Evolutionary conservation across 108 stramenopile species (phyloP).

Genomic region (Thalassiosira profunda): DNA sequence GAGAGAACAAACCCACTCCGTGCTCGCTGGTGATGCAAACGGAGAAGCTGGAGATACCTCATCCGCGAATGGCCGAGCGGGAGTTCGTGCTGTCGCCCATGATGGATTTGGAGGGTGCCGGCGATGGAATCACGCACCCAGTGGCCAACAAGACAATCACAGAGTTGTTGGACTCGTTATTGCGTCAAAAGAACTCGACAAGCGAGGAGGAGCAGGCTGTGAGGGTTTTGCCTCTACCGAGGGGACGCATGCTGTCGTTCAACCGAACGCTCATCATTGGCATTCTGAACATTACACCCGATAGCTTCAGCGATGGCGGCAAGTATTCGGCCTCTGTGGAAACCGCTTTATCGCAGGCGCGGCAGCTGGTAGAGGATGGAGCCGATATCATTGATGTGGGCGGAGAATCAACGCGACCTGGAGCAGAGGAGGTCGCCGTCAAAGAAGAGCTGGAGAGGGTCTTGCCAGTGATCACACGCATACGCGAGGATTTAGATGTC

Average conservation of each 20-base stretch:
- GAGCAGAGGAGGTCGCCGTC: conserved; percentile 69
- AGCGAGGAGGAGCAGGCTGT: conserved; percentile 23
- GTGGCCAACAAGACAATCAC: conserved; percentile 47
- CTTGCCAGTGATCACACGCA: conserved; percentile 82
- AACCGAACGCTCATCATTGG: conserved; percentile 92
- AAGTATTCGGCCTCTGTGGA: conserved; percentile 53
- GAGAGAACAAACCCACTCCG: not conserved
- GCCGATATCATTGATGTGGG: conserved; percentile 96
- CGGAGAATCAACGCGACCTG: conserved; percentile 97
- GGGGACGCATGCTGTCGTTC: conserved; percentile 66
- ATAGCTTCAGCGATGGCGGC: conserved; percentile 98
- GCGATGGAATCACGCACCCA: conserved; percentile 53
- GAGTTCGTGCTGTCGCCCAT: conserved; percentile 96
- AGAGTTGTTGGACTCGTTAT: conserved; percentile 39
- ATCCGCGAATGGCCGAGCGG: conserved; percentile 86
- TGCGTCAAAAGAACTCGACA: not conserved
- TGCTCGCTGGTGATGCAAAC: conserved; percentile 44
- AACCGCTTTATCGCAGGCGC: conserved; percentile 76
- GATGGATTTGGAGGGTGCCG: conserved; percentile 57
- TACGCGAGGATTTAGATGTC: conserved; percentile 80
- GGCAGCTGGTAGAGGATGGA: conserved; percentile 84
- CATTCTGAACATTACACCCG: conserved; percentile 97
- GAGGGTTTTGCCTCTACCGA: conserved; percentile 72
- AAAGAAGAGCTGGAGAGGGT: conserved; percentile 87
- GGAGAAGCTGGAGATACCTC: conserved; percentile 79